These are phyloP conservation scores for Pseudocercospora musae DNA, from an alignment of 2,329 filamentous ascomycete genomes.

Conservation along the genomic window DNA sequence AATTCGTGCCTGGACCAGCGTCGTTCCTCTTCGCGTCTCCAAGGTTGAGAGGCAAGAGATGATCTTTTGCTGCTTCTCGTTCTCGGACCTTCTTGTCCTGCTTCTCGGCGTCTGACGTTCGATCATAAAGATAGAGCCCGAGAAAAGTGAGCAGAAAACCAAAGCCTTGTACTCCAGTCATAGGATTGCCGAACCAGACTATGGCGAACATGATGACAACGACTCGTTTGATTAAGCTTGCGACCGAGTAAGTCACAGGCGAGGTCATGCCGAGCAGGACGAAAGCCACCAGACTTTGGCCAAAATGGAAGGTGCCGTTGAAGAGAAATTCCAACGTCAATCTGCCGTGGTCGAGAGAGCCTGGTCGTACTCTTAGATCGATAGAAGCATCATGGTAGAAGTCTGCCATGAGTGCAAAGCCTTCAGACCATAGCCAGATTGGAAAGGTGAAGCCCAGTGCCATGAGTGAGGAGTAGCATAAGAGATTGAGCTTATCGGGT, in stretches of 20 bases:
- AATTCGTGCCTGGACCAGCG: conserved; percentile 24
- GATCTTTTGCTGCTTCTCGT: conserved; percentile 58
- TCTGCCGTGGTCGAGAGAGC: conserved; percentile 61
- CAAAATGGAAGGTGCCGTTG: conserved; percentile 95
- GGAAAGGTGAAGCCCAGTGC: conserved; percentile 85
- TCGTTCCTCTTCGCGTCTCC: conserved; percentile 34
- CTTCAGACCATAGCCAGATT: conserved; percentile 92
- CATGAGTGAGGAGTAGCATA: conserved; percentile 94
- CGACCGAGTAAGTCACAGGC: conserved; percentile 95
- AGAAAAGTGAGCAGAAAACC: conserved; percentile 88
- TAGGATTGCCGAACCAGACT: conserved; percentile 90
- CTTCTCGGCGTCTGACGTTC: conserved; percentile 82
- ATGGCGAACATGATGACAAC: conserved; percentile 95
- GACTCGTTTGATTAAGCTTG: conserved; percentile 92
- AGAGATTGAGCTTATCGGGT: conserved; percentile 91
- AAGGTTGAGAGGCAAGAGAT: conserved; percentile 63
- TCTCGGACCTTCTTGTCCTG: conserved; percentile 73
- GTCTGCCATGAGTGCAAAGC: conserved; percentile 71
- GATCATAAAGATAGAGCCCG: conserved; percentile 92
- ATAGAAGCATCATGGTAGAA: conserved; percentile 79
- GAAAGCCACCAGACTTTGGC: conserved; percentile 93
- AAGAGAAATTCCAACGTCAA: conserved; percentile 83
- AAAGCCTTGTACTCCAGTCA: conserved; percentile 74
- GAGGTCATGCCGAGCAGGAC: conserved; percentile 88
- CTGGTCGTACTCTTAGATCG: conserved; percentile 71